Percentiles rank a stretch among this genome's conserved stretches.
Conservation (phyloP, 495 filamentous ascomycete genomes). For the Penicillium dipodomyicola region DNA sequence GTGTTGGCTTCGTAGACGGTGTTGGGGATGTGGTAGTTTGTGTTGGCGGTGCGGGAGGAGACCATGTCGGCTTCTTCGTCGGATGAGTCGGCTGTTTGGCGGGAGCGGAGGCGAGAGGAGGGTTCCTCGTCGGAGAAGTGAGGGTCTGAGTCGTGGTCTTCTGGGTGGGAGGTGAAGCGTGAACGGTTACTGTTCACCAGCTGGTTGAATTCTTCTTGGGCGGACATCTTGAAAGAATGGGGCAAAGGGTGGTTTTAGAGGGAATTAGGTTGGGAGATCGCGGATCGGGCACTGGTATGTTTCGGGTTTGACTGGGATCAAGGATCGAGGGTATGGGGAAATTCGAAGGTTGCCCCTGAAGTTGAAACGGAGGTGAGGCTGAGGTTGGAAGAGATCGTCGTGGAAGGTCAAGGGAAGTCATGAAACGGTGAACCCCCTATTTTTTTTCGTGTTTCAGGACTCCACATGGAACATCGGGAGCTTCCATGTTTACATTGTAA, state of each 20-base stretch:
- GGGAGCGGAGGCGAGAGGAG: conserved; percentile 48
- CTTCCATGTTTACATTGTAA: not conserved
- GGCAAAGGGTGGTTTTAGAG: not conserved
- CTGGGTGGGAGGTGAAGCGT: conserved; percentile 52
- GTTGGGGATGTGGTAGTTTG: conserved; percentile 51
- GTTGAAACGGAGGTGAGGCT: conserved; percentile 20
- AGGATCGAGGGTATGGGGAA: not conserved
- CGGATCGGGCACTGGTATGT: not conserved
- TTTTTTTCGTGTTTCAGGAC: conserved; percentile 18
- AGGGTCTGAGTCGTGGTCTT: conserved; percentile 54
- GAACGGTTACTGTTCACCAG: conserved; percentile 60
- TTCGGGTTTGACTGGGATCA: not conserved
- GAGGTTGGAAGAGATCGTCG: conserved; percentile 32
- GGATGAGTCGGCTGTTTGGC: conserved; percentile 47
- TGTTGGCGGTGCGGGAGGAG: conserved; percentile 34
- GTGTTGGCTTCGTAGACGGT: conserved; percentile 78
- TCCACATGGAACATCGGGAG: not conserved
- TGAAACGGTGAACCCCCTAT: conserved; percentile 17
- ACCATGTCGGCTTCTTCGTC: conserved; percentile 51
- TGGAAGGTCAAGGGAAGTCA: conserved; percentile 13
- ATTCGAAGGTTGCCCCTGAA: conserved; percentile 15
- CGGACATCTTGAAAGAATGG: conserved; percentile 52
- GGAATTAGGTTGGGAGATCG: conserved; percentile 17
- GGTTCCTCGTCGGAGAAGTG: conserved; percentile 49
- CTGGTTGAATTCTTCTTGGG: conserved; percentile 82